Base-by-base conservation (phyloP, 176 grass and related monocot genomes). In the Ampelocalamus luodianensis region DNA sequence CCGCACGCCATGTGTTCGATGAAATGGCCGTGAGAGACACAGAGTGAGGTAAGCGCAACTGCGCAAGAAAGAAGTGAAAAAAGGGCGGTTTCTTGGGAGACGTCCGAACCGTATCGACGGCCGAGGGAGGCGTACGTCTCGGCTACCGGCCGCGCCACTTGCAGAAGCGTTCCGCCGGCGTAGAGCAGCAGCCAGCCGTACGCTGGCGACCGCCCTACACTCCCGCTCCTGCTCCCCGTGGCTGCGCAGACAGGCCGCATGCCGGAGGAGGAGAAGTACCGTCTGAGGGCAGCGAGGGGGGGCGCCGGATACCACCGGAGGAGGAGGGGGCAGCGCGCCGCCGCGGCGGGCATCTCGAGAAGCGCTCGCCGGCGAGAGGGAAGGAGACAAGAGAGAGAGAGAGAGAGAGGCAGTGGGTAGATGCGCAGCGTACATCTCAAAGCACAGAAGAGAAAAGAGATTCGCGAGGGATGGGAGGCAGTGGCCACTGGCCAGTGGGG, bases 121-220 rank as follows among this genome's bases (percentile, higher is more conserved):
- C 93, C 89, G 8, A 98, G 88, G 75, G 83, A 81, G 6, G 91
- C 89, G 49, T 98, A 98, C 0, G 91, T 95, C 87, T 86, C 53
- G 18, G 85, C 91, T 29, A 98, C 93, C 0, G 91, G 96, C 5
- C 74, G 86, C 44, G 81, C 90, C 9, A 98, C 63, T 88, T 95
- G 91, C 58, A 98, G 90, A 75, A 98, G 88, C 63, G 93, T 98
- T 44, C 93, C 93, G 5, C 96, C 91, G 5, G 93, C 91, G 38
- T 96, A 90, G 77, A 98, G 85, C 54, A 99, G 91, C 65, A 98
- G 71, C 14, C 96, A 91, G 1, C 86, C 60, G 71, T 89, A 96
- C 83, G 79, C 79, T 76, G 83, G 82, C 45, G 69, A 22, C 24
- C 60, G 65, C 24, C 51, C 76, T 69, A 42, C 20, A 29, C 18